phyloP scores from a whole-genome alignment of 1,284 basidiomycete species.

The Cerioporus squamosus region DNA sequence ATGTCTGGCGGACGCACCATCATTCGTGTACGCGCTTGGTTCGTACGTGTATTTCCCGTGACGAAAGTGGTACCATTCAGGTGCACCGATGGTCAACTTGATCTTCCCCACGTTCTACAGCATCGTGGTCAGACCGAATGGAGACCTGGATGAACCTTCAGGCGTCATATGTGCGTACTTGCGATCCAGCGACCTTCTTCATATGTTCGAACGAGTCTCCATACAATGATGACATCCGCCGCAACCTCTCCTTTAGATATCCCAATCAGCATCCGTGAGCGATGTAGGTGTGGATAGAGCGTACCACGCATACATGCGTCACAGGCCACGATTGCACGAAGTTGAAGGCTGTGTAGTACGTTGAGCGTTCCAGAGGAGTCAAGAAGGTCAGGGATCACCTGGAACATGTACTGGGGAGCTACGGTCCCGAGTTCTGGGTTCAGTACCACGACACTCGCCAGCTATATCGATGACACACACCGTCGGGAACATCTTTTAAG shows the following conservation, averaged over 20 bases:
- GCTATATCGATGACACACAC: neutral
- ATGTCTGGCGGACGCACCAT: slow-evolving; percentile 42
- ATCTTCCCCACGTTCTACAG: slow-evolving; percentile 60
- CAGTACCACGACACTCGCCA: too few relatives aligned
- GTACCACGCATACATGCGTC: slow-evolving; percentile 13
- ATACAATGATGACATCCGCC: slow-evolving; percentile 60
- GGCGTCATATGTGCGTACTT: slow-evolving; percentile 38
- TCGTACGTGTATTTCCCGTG: slow-evolving; percentile 62
- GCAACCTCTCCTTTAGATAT: slow-evolving; percentile 55
- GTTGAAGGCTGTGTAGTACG: slow-evolving; percentile 4
- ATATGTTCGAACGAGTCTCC: slow-evolving; percentile 61
- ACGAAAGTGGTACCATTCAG: slow-evolving; percentile 75
- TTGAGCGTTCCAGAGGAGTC: neutral
- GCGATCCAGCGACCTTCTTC: slow-evolving; percentile 53
- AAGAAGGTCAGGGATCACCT: neutral
- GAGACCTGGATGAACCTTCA: neutral
- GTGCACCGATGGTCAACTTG: slow-evolving; percentile 76
- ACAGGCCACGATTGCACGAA: slow-evolving; percentile 16
- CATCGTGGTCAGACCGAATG: too few relatives aligned
- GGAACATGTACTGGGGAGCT: slow-evolving; percentile 18
- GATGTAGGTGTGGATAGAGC: neutral
- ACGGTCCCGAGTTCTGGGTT: neutral
- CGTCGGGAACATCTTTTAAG: slow-evolving; percentile 40
- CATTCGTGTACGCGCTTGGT: slow-evolving; percentile 57
- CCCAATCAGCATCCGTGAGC: neutral